Evolutionary conservation across 1,284 basidiomycete species (phyloP), one percentile per base, ranked within the genome.

Genomic region (Heterobasidion occidentale): DNA sequence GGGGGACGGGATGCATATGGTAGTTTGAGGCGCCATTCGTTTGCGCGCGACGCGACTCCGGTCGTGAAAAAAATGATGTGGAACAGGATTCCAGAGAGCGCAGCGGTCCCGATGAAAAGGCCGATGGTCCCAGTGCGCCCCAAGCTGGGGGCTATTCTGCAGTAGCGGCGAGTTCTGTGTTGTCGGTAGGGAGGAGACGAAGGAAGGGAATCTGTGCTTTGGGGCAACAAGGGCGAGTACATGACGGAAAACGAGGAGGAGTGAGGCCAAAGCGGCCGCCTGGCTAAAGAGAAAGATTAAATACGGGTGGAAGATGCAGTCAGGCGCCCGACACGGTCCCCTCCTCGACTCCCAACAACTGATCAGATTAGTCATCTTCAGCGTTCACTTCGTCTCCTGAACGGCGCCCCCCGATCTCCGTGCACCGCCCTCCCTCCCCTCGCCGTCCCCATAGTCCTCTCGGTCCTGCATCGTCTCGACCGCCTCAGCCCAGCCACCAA

Each of bases 41-140:
- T 42, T 42, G 38, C 38, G 11, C 2, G 7, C 35, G 36, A 44
- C n/a, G 19, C 19, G 53, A 45, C 36, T 9, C 35, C 27, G 11
- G 35, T 36, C 27, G 19, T 53, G 52, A 12, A 59, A 48, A 57
- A 27, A 2, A 56, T 20, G 9, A 55, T 36, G 33, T 62, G 59
- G 20, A 60, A 51, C 14, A 62, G 3, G 0, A 62, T 34, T 42
- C 55, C 46, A 7, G 55, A 35, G 19, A 62, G 36, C 15, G 53
- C 20, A 20, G 62, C 48, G 27, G 52, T 55, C 35, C 19, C 38
- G 38, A 58, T n/a, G 44, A 62, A 54, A 9, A 58, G 6, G 12
- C 53, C 50, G 3, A 52, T 11, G 42, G 27, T 33, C 4, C 55
- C 47, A 33, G 15, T 6, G 49, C 58, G 51, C 14, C 52, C 45